Base-by-base conservation (phyloP, 164 flowering plant genomes). In the Chloranthus sessilifolius region DNA sequence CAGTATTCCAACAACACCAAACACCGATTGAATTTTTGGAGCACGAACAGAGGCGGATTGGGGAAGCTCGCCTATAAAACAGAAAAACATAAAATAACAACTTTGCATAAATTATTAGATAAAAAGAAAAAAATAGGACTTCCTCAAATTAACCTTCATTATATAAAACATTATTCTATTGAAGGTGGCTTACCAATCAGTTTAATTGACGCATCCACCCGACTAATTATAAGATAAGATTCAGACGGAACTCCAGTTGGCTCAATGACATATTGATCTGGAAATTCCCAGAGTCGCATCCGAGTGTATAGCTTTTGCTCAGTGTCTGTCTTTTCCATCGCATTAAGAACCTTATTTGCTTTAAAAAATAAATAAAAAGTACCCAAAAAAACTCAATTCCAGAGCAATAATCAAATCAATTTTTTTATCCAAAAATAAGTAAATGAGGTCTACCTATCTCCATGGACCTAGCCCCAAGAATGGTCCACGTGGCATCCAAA, bases 241-340 rank as follows among this genome's bases (percentile, higher is more conserved):
- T 77, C 74, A 49, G 70, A 49, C 25, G 80, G 67, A 9, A 88
- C 99, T 70, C 86, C 91, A 9, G 83, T 88, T 4, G 99, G 95
- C 76, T 92, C 99, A 55, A 88, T 62, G 19, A 88, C 76, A 61
- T 79, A 92, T 68, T 82, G 83, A 62, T 91, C 91, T 1, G 96
- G 85, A 34, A 83, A 82, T 35, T 91, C 96, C 98, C 96, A 91
- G 2, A 88, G 65, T 27, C 98, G 76, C 96, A 91, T 77, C 16
- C 79, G 53, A 5, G 77, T 66, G 61, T 65, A 72, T 12, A 91
- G 74, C 78, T 78, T 85, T 47, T 72, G 80, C 36, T 63, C 65
- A 8, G 83, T 65, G 57, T 81, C 85, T 11, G 64, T 67, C 63
- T 71, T 75, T 72, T 74, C 95, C 95, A 81, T 80, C 68, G 63